Conservation (phyloP, 2,329 filamentous ascomycete species). For the Trichoderma semiorbis region DNA sequence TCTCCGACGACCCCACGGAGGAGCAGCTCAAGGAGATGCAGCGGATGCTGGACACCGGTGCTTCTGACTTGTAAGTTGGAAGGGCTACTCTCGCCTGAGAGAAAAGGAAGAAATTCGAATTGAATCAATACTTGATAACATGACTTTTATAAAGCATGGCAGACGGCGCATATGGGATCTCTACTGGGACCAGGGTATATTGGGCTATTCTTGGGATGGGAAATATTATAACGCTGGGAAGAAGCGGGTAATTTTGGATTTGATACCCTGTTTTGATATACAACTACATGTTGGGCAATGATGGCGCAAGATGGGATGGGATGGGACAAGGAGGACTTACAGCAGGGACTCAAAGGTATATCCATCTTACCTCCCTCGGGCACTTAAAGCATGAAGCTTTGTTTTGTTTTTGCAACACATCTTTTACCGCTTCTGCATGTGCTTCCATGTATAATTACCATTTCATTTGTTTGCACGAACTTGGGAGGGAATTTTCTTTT, state of each 20-base stretch:
- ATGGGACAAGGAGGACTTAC: neutral
- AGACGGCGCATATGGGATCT: constrained; percentile 30
- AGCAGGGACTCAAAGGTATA: neutral
- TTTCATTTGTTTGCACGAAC: constrained; percentile 1
- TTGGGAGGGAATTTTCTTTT: neutral
- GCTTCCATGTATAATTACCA: constrained; percentile 1
- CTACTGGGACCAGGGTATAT: constrained; percentile 23
- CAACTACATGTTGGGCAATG: constrained; percentile 13
- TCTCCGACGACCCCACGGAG: constrained; percentile 66
- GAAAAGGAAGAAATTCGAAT: neutral
- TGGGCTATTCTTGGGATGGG: constrained; percentile 19
- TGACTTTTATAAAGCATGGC: constrained; percentile 25
- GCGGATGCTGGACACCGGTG: constrained; percentile 39
- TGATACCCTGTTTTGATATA: constrained; percentile 25
- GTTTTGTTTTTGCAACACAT: neutral
- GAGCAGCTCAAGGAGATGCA: constrained; percentile 61
- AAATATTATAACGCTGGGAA: constrained; percentile 1
- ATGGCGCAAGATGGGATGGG: constrained; percentile 9
- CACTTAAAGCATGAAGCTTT: neutral
- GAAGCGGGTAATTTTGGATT: constrained; percentile 18
- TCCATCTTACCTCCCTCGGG: neutral
- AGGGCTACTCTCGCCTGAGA: neutral
- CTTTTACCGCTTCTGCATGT: neutral
- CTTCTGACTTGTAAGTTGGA: constrained; percentile 22
- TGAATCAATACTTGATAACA: neutral